A percentile compares a stretch with the other conserved stretches of the same genome.
These are phyloP conservation scores for Dryas alaskensis DNA, from an alignment of 306 rosid species.

Conservation along the genomic window DNA sequence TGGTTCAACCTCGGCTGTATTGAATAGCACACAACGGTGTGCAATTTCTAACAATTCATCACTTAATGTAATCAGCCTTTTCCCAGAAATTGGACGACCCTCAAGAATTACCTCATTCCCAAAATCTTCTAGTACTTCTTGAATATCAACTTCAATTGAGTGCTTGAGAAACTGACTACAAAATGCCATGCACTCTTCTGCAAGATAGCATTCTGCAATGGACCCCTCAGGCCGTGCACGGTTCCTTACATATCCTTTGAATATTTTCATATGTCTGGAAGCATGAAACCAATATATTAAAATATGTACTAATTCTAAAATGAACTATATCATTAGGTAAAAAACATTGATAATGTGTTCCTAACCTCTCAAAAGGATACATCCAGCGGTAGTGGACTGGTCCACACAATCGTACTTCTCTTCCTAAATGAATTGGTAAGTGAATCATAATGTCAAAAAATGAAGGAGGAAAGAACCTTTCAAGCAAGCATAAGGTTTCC, in stretches of 20 bases:
- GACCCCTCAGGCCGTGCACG: neutral
- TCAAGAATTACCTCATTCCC: neutral
- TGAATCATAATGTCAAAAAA: neutral
- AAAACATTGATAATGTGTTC: neutral
- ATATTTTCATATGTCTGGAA: neutral
- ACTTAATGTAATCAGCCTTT: no score
- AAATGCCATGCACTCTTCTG: neutral
- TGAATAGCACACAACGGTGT: neutral
- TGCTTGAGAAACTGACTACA: neutral
- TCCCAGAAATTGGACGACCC: neutral
- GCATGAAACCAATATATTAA: neutral
- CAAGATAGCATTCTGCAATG: neutral
- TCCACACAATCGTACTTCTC: neutral
- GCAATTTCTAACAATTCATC: neutral
- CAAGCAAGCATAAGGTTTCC: neutral
- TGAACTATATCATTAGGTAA: neutral
- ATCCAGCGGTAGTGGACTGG: neutral
- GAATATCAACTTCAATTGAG: no score
- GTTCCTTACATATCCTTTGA: neutral
- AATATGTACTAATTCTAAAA: neutral
- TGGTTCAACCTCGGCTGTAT: neutral
- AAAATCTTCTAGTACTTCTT: neutral
- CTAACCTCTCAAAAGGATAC: slow-evolving; percentile 8
- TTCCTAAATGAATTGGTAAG: neutral
- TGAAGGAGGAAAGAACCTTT: neutral